Evolutionary conservation across 1,284 basidiomycete species (phyloP), one percentile per base, ranked within the genome.

Genomic region (Exobasidium rhododendri): DNA sequence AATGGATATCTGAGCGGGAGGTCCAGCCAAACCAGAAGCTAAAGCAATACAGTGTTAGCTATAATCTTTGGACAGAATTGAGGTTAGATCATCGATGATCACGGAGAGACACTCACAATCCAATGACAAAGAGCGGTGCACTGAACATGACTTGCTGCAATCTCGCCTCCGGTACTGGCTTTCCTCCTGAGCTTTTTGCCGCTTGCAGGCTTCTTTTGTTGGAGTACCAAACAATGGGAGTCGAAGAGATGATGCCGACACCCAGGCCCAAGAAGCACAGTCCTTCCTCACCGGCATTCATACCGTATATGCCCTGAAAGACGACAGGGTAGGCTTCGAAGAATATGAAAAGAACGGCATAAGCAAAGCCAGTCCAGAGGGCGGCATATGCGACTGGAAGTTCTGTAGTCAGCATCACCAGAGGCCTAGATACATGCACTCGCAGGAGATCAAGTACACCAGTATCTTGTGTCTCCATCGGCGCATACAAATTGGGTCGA

Each of bases 311-410:
- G 11, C 59, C 63, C 2, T 20, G 28, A 30, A 72, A 72, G 0
- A 72, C 66, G 56, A 70, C 64, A 1, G 68, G 69, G 26, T 68
- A 73, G 4, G 67, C 70, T n/a, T 68, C 67, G 44, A 73, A 73
- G 63, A 73, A 68, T 7, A 73, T 58, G 53, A 69, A 73, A 1
- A 59, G 24, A 5, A 70, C 56, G 11, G 63, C 61, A 58, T 70
- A 70, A 59, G 65, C 64, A 54, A 63, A 70, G 11, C 58, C 60
- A 7, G 62, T 68, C 65, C 65, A 67, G 4, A 63, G 54, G 13
- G 65, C 62, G 26, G 68, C 65, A 40, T 70, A 70, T 58, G 65
- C 65, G 20, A 67, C 50, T 13, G 68, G 68, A 2, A 59, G 58
- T 24, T 67, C 65, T 51, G 61, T 70, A 58, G 63, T 58, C 13